Conservation (phyloP, 2,329 filamentous ascomycete species). For the Arthrobotrys pseudoclavata region DNA sequence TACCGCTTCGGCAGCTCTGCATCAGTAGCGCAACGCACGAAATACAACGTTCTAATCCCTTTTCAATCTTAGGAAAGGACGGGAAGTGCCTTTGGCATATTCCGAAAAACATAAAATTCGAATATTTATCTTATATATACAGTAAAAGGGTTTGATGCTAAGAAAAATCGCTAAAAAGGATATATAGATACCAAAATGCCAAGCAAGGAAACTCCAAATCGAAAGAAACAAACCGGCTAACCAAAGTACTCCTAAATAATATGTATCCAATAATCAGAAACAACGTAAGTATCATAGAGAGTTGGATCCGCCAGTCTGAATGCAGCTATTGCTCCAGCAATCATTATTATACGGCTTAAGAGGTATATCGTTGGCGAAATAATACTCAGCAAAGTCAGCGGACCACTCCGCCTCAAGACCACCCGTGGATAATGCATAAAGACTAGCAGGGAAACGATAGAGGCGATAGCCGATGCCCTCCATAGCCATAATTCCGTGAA, state of each 20-base stretch:
- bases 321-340: slow-evolving; percentile 61
- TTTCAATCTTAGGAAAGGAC: background rate
- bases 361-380: slow-evolving; percentile 63
- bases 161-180: background rate
- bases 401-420: slow-evolving; percentile 62
- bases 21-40: slow-evolving; percentile 31
- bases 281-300: slow-evolving; percentile 54
- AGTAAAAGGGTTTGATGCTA: background rate
- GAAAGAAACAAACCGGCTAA: background rate
- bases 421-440: slow-evolving; percentile 64
- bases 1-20: slow-evolving; percentile 2
- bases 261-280: slow-evolving; percentile 63
- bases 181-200: background rate
- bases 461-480: slow-evolving; percentile 63
- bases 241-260: slow-evolving; percentile 51
- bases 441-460: slow-evolving; percentile 63
- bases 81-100: no score
- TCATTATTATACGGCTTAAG: slow-evolving; percentile 62
- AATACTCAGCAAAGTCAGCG: slow-evolving; percentile 62
- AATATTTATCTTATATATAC: no score
- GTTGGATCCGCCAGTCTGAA: slow-evolving; percentile 58
- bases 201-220: background rate
- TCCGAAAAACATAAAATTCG: no score
- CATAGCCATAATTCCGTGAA: slow-evolving; percentile 64
- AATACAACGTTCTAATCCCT: slow-evolving; percentile 20